Evolutionary conservation across 345 rosid species (phyloP).

Genomic region (Jatropha curcas): DNA sequence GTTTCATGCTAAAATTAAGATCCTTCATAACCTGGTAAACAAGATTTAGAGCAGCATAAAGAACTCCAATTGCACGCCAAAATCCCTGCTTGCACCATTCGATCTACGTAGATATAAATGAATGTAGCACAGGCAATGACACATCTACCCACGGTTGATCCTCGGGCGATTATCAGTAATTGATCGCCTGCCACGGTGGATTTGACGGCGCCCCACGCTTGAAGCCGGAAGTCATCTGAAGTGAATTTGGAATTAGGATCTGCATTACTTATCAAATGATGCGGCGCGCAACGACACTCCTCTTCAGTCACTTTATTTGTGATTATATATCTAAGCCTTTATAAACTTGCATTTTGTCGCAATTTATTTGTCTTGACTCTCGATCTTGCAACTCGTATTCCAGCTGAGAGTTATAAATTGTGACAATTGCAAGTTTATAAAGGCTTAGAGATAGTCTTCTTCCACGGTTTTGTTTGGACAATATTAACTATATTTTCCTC

Average conservation of each 20-base stretch:
- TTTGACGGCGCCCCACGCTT: slow-evolving; percentile 41
- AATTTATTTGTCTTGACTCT: no score
- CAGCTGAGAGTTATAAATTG: no score
- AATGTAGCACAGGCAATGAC: slow-evolving; percentile 46
- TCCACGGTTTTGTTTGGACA: no score
- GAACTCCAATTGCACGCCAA: slow-evolving; percentile 77
- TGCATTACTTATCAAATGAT: slow-evolving; percentile 65
- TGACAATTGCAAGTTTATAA: no score
- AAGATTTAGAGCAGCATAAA: no score
- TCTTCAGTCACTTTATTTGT: slow-evolving; percentile 81
- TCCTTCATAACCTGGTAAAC: no score
- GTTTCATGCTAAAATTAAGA: no score
- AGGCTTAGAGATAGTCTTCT: no score
- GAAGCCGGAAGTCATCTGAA: slow-evolving; percentile 49
- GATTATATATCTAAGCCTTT: slow-evolving; percentile 62
- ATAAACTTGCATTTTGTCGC: slow-evolving; percentile 87
- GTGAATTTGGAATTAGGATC: slow-evolving; percentile 59
- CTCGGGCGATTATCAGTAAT: slow-evolving; percentile 79
- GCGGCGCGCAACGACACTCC: slow-evolving; percentile 72
- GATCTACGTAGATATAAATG: slow-evolving; percentile 77
- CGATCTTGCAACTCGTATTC: no score
- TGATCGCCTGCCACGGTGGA: slow-evolving; percentile 44
- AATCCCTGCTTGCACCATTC: slow-evolving; percentile 80
- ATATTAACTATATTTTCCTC: no score
- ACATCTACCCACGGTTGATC: slow-evolving; percentile 94